Conservation (phyloP, 2,329 filamentous ascomycete genomes). For the Botrytis paeoniae region DNA sequence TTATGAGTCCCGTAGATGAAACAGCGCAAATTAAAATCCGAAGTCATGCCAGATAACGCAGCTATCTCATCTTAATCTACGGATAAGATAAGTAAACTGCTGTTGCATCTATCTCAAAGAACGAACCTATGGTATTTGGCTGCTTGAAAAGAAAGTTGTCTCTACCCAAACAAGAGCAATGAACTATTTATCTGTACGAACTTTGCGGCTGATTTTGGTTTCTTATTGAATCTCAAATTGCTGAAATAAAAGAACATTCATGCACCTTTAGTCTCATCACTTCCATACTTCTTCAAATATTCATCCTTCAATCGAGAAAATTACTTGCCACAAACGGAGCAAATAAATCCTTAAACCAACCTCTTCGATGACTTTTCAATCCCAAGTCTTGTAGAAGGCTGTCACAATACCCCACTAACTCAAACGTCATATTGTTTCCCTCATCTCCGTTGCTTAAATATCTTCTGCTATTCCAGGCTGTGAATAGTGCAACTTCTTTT, state of each 20-base stretch:
- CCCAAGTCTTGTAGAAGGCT: background rate
- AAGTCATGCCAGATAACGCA: background rate
- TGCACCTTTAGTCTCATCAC: background rate
- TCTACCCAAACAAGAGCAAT: background rate
- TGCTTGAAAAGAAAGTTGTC: background rate
- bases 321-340: background rate
- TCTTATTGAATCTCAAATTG: background rate
- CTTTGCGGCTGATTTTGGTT: background rate
- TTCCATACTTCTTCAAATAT: background rate
- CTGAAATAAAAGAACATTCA: fast-evolving
- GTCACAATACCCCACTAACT: background rate
- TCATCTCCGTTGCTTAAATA: background rate
- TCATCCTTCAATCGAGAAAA: background rate
- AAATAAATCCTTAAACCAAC: background rate
- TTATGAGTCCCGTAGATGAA: no score
- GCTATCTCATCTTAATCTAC: no score
- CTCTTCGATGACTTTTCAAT: background rate
- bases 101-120: background rate
- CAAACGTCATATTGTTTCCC: background rate
- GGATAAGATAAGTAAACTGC: background rate
- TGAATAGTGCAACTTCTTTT: background rate
- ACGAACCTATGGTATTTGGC: background rate
- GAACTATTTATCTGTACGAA: background rate
- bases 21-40: fast-evolving
- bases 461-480: background rate